These are phyloP conservation scores for Pleurozium schreberi DNA, from an alignment of 225 moss, liverwort and hornwort genomes.

Conservation along the genomic window DNA sequence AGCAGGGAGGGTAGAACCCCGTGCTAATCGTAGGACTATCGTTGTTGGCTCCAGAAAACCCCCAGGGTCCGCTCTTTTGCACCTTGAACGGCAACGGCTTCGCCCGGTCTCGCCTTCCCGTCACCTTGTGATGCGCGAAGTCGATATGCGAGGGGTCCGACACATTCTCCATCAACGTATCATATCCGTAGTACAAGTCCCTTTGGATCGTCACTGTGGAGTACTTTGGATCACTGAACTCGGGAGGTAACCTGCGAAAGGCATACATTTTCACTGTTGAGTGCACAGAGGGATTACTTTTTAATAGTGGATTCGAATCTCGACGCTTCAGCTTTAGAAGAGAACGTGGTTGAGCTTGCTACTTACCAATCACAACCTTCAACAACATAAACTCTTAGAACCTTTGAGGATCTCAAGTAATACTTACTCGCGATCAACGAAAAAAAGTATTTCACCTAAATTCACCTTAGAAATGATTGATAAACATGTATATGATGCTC, in stretches of 20 bases:
- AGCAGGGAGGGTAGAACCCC: conserved; percentile 77
- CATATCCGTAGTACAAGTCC: conserved; percentile 79
- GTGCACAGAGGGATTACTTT: neutral
- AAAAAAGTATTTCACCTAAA: neutral
- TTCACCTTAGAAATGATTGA: neutral
- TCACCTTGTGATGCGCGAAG: conserved; percentile 89
- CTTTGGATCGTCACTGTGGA: conserved; percentile 88
- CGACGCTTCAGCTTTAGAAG: neutral
- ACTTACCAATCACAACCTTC: neutral
- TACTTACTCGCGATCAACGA: neutral
- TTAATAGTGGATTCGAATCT: neutral
- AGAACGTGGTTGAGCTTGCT: neutral
- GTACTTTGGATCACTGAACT: conserved; percentile 66
- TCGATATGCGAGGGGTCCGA: conserved; percentile 89
- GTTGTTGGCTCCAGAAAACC: conserved; percentile 68
- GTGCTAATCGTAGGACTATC: conserved; percentile 63
- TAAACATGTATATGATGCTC: neutral
- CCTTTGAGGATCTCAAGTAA: neutral
- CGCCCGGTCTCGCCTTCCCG: conserved; percentile 73
- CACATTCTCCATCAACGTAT: conserved; percentile 88
- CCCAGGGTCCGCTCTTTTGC: conserved; percentile 80
- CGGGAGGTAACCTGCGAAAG: conserved; percentile 64
- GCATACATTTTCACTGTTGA: neutral
- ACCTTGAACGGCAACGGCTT: conserved; percentile 89
- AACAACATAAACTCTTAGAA: neutral